These are phyloP conservation scores for Eucalyptus regnans DNA, from an alignment of 345 rosid species.

Conservation along the genomic window DNA sequence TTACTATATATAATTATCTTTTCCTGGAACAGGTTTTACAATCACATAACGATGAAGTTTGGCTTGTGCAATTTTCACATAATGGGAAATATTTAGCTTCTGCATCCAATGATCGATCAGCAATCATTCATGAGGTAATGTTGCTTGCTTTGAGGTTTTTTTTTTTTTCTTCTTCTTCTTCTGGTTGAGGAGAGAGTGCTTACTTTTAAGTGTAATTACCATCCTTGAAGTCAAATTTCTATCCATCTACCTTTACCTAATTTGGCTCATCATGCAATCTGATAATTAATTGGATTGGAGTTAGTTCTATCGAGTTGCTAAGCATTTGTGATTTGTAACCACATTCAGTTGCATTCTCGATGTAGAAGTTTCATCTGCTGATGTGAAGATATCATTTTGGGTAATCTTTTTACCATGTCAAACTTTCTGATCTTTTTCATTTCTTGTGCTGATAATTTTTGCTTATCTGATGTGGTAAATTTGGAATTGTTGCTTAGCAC, in stretches of 20 bases:
- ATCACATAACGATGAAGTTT: conserved; percentile 52
- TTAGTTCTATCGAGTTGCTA: neutral
- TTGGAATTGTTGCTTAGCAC: neutral
- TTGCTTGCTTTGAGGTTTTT: neutral
- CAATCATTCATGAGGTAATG: conserved; percentile 62
- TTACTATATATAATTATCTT: neutral
- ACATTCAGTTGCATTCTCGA: neutral
- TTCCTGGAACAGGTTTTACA: conserved; percentile 29
- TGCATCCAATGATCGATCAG: conserved; percentile 38
- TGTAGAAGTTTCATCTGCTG: neutral
- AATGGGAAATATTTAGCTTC: conserved; percentile 61
- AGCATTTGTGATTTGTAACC: neutral
- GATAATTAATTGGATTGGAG: neutral
- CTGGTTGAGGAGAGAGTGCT: neutral
- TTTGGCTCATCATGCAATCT: neutral
- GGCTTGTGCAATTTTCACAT: conserved; percentile 67
- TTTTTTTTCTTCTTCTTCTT: neutral
- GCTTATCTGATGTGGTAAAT: neutral
- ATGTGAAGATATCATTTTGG: neutral
- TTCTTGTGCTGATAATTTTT: neutral
- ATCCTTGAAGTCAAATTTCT: neutral
- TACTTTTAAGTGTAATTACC: neutral
- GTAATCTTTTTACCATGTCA: neutral
- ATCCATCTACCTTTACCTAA: neutral
- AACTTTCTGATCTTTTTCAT: neutral